Evolutionary conservation across 1,139 yeast species (phyloP).

Genomic region (Suhomyces maxii): DNA sequence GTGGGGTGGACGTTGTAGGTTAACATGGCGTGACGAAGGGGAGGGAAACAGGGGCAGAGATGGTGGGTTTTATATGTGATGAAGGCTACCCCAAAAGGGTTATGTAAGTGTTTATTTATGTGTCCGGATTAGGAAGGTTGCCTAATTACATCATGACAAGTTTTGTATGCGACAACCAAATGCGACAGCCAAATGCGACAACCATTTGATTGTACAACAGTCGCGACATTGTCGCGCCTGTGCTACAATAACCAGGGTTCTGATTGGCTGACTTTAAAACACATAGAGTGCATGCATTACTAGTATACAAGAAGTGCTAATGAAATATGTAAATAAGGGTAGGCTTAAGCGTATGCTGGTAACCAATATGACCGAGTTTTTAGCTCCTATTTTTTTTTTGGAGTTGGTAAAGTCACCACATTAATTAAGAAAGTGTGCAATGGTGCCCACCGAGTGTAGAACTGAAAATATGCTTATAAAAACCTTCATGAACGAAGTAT

Average conservation of each 20-base stretch:
- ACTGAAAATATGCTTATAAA: too few species aligned
- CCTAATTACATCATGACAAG: not conserved
- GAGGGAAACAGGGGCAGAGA: not conserved
- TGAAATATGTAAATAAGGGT: not conserved
- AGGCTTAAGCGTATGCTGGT: not conserved
- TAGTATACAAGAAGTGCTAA: not conserved
- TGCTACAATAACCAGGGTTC: not conserved
- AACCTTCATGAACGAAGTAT: too few species aligned
- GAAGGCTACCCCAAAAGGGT: constrained; percentile 3
- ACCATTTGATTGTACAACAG: too few species aligned
- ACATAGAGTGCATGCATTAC: not conserved
- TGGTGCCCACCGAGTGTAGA: too few species aligned
- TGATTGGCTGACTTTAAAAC: not conserved
- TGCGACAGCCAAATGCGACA: too few species aligned
- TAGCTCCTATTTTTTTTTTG: too few species aligned
- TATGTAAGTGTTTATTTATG: constrained; percentile 8
- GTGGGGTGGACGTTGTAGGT: constrained; percentile 16
- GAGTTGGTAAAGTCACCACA: too few species aligned
- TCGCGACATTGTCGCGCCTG: too few species aligned
- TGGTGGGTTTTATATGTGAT: constrained; percentile 2
- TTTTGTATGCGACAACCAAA: not conserved
- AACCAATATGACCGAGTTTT: not conserved
- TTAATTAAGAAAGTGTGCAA: too few species aligned
- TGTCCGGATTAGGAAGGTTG: constrained; percentile 4
- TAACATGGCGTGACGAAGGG: constrained; percentile 3